Evolutionary conservation across 331 rosid species (phyloP).

Genomic region (Malus hybrid): DNA sequence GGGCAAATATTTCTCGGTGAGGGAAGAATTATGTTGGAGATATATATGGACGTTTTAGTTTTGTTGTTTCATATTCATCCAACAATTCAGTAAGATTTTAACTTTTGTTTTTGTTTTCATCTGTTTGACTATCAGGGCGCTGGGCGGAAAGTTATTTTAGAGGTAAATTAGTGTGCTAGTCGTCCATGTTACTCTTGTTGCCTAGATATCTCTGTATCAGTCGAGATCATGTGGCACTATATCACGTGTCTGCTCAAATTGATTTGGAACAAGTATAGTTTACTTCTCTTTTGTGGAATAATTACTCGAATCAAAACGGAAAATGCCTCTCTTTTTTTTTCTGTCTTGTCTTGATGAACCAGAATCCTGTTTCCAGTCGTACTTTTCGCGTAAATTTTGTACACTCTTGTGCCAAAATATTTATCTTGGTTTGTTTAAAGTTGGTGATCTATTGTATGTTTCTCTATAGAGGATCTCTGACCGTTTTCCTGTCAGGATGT

Average conservation of each 20-base stretch:
- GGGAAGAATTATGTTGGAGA: constrained; percentile 12
- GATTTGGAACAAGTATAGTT: not conserved
- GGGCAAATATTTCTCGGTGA: constrained; percentile 80
- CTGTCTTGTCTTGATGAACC: not conserved
- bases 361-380: not conserved
- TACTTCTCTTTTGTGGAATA: not conserved
- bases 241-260: not conserved
- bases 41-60: not conserved
- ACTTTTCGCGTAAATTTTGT: not conserved
- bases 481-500: constrained; percentile 9
- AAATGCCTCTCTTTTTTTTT: too few relatives aligned
- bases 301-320: too few relatives aligned
- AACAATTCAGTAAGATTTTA: not conserved
- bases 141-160: constrained; percentile 64
- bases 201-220: not conserved
- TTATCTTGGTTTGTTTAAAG: not conserved
- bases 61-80: not conserved
- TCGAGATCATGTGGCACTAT: not conserved
- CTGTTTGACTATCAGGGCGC: constrained; percentile 40
- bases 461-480: not conserved
- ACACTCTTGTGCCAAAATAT: not conserved
- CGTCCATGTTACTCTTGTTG: not conserved
- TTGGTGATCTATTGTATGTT: not conserved
- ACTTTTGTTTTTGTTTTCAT: constrained; percentile 5
- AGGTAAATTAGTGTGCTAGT: constrained; percentile 29